A percentile compares a stretch with the other conserved stretches of the same genome.
phyloP scores from a whole-genome alignment of 2,329 filamentous ascomycete genomes.

The Cladosporium sp. region DNA sequence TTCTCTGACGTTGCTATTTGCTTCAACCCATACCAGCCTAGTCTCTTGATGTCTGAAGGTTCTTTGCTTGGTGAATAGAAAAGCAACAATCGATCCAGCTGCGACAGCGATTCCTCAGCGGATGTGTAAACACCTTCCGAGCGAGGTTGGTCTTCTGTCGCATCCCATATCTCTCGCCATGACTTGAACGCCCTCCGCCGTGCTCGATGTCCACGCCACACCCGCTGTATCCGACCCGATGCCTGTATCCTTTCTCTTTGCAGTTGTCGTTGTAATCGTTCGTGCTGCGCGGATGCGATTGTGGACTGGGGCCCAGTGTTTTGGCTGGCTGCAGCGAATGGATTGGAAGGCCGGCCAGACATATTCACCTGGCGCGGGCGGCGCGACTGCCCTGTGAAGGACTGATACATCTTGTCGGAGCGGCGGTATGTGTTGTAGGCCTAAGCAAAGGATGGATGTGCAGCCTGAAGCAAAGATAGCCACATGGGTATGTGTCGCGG shows the following conservation, averaged over 20 bases:
- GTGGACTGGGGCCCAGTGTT: slow-evolving; percentile 64
- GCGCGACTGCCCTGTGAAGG: slow-evolving; percentile 80
- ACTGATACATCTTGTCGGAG: slow-evolving; percentile 8
- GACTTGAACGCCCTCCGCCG: slow-evolving; percentile 55
- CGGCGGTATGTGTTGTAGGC: neutral
- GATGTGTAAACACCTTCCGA: slow-evolving; percentile 33
- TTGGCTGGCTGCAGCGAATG: slow-evolving; percentile 60
- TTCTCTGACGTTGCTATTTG: slow-evolving; percentile 30
- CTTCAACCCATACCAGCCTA: slow-evolving; percentile 38
- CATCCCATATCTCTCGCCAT: slow-evolving; percentile 62
- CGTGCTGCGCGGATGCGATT: slow-evolving; percentile 80
- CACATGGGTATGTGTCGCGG: neutral
- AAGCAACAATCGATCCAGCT: slow-evolving; percentile 41
- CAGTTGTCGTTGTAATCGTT: slow-evolving; percentile 72
- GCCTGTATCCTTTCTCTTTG: slow-evolving; percentile 76
- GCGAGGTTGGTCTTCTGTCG: slow-evolving; percentile 35
- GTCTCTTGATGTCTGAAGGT: slow-evolving; percentile 35
- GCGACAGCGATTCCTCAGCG: slow-evolving; percentile 36
- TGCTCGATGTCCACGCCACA: slow-evolving; percentile 73
- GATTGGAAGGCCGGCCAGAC: slow-evolving; percentile 72
- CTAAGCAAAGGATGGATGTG: too few relatives aligned
- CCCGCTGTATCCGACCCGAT: slow-evolving; percentile 67
- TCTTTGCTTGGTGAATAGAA: slow-evolving; percentile 38
- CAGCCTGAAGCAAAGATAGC: neutral
- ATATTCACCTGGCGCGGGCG: slow-evolving; percentile 90